These are phyloP conservation scores for Alectoria sarmentosa DNA, from an alignment of 495 filamentous ascomycete species.

Conservation along the genomic window DNA sequence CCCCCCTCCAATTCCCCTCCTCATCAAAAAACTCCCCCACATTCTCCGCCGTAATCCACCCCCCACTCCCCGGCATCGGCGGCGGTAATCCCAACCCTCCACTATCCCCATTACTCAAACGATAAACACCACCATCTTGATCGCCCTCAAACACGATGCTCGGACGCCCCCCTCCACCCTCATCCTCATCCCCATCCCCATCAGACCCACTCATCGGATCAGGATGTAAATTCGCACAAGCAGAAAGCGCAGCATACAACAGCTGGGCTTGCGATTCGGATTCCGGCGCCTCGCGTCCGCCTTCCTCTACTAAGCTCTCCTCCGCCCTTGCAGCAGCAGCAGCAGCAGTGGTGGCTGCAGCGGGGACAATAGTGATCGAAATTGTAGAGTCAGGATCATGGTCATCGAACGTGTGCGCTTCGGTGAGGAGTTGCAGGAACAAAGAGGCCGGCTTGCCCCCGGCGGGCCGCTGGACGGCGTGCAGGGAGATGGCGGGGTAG, in stretches of 20 bases:
- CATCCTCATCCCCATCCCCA: constrained; percentile 45
- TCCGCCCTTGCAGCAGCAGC: neutral
- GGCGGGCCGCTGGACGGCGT: constrained; percentile 66
- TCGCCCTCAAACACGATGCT: constrained; percentile 52
- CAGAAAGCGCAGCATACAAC: constrained; percentile 73
- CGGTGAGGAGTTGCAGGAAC: constrained; percentile 23
- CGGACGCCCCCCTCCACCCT: constrained; percentile 30
- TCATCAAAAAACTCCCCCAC: constrained; percentile 71
- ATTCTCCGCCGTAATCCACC: constrained; percentile 97
- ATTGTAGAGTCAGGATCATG: constrained; percentile 55
- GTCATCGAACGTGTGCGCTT: constrained; percentile 52
- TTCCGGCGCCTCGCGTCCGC: constrained; percentile 16
- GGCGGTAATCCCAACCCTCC: constrained; percentile 56
- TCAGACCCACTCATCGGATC: constrained; percentile 55
- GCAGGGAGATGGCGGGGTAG: constrained; percentile 81
- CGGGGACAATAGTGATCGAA: constrained; percentile 67
- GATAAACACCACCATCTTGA: constrained; percentile 27
- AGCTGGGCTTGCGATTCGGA: constrained; percentile 34
- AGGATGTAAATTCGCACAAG: constrained; percentile 85
- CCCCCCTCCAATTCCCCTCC: constrained; percentile 53
- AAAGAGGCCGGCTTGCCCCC: constrained; percentile 32
- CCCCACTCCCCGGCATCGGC: constrained; percentile 73
- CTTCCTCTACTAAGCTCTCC: neutral
- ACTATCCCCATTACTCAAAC: constrained; percentile 32
- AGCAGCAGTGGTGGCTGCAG: constrained; percentile 7